Percentiles rank a stretch among this genome's conserved stretches.
Evolutionary conservation across 352 stramenopile genomes (phyloP).

Genomic region (Globisporangium yorkense): DNA sequence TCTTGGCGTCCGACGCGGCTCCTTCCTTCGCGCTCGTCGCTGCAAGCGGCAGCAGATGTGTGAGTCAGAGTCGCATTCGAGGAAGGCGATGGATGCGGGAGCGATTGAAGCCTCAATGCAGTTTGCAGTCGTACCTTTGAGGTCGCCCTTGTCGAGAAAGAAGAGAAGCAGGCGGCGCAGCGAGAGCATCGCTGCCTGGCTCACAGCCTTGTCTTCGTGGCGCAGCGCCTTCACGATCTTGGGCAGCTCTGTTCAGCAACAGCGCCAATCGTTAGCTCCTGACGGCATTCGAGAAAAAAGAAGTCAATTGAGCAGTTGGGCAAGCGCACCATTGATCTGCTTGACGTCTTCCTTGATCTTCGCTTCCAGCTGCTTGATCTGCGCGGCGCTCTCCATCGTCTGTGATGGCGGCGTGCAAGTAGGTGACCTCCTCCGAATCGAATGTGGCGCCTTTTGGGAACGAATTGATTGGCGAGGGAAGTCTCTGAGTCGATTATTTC

Average conservation of each 20-base stretch:
- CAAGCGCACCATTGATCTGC: constrained; percentile 62
- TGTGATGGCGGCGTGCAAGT: not conserved
- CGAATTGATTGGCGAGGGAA: constrained; percentile 5
- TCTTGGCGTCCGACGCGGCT: constrained; percentile 21
- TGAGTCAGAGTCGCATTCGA: not conserved
- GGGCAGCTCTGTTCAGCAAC: constrained; percentile 36
- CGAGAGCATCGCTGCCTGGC: constrained; percentile 73
- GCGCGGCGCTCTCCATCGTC: constrained; percentile 45
- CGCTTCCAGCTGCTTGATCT: constrained; percentile 84
- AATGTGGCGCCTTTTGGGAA: not conserved
- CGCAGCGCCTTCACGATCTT: constrained; percentile 75
- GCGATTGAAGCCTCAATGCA: not conserved
- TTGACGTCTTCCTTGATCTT: constrained; percentile 85
- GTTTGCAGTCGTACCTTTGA: constrained; percentile 21
- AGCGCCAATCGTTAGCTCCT: not conserved
- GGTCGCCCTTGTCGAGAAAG: constrained; percentile 79
- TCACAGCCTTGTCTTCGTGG: constrained; percentile 62
- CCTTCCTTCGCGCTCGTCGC: constrained; percentile 9
- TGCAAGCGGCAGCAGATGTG: not conserved
- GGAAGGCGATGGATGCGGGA: no score
- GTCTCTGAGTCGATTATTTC: not conserved
- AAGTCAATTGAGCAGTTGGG: not conserved
- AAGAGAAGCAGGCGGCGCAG: constrained; percentile 75
- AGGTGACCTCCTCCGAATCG: not conserved
- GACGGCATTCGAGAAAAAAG: not conserved